Percentiles rank a stretch among this genome's conserved stretches.
Conservation (phyloP, 2,329 filamentous ascomycete species). For the Chalaropsis ovoidea region DNA sequence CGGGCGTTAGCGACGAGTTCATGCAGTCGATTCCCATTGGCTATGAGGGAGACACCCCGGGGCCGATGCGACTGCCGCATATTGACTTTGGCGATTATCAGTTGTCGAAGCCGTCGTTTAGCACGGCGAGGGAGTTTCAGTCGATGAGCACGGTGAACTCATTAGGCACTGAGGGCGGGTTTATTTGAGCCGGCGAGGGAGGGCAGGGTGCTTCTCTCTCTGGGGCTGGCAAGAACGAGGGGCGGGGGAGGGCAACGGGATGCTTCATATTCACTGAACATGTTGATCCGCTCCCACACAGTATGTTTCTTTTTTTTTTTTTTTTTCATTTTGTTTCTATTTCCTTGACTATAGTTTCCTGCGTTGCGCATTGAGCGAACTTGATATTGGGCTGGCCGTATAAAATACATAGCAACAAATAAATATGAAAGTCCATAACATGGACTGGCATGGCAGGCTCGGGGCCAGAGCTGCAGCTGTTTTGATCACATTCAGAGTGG, state of each 20-base stretch:
- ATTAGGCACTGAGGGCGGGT: slow-evolving; percentile 20
- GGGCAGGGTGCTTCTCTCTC: too few relatives aligned
- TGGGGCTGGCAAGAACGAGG: too few relatives aligned
- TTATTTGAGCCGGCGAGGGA: slow-evolving; percentile 3
- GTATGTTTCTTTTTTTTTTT: not conserved
- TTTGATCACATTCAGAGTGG: too few relatives aligned
- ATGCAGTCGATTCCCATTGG: slow-evolving; percentile 24
- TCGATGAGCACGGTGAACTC: slow-evolving; percentile 24
- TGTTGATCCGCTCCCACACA: not conserved
- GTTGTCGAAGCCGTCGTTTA: slow-evolving; percentile 21
- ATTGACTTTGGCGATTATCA: slow-evolving; percentile 17
- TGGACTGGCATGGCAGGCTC: not conserved
- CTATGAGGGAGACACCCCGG: slow-evolving; percentile 17
- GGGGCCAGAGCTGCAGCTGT: not conserved
- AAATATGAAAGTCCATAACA: slow-evolving; percentile 4
- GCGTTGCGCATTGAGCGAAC: not conserved
- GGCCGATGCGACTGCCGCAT: slow-evolving; percentile 10
- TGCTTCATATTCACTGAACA: not conserved
- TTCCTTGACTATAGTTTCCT: slow-evolving; percentile 16
- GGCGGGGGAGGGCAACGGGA: too few relatives aligned
- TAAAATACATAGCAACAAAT: slow-evolving; percentile 3
- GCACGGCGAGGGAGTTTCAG: slow-evolving; percentile 21
- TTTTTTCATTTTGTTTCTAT: slow-evolving; percentile 9
- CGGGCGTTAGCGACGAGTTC: slow-evolving; percentile 19
- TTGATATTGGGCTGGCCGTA: slow-evolving; percentile 4